Evolutionary conservation across 768 basidiomycete species (phyloP).

Genomic region (Coprinellus aureogranulatus): DNA sequence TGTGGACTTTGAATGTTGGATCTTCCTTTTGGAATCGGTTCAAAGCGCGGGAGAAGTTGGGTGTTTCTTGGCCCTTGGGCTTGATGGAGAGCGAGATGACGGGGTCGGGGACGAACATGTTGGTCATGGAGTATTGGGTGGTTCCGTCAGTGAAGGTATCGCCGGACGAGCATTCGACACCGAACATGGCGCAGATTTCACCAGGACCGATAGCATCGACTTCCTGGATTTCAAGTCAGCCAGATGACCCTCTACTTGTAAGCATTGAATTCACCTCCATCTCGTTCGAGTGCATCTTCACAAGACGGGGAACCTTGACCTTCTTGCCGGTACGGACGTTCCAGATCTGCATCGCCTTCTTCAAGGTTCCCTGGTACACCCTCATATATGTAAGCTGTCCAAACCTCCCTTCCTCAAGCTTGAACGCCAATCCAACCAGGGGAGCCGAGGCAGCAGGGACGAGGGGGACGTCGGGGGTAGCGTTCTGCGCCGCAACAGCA

Average conservation of each 20-base stretch:
- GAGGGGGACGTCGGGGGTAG: conserved; percentile 69
- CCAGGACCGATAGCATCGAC: conserved; percentile 92
- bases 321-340: conserved; percentile 95
- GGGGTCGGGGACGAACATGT: conserved; percentile 98
- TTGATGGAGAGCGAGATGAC: conserved; percentile 96
- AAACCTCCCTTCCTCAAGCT: conserved; percentile 95
- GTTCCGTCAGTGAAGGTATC: conserved; percentile 96
- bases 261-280: conserved; percentile 76
- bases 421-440: conserved; percentile 93
- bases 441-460: conserved; percentile 83
- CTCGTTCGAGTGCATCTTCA: conserved; percentile 97
- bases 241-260: not conserved
- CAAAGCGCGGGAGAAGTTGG: conserved; percentile 94
- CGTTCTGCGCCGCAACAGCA: conserved; percentile 12
- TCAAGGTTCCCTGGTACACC: conserved; percentile 93
- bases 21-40: conserved; percentile 99
- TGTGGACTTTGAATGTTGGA: conserved; percentile 96
- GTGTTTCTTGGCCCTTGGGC: conserved; percentile 87
- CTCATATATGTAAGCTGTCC: conserved; percentile 98
- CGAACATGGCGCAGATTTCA: conserved; percentile 99
- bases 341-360: conserved; percentile 79
- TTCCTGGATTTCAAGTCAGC: conserved; percentile 50
- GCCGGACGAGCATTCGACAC: conserved; percentile 95
- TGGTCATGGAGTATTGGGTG: conserved; percentile 91
- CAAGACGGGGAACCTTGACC: conserved; percentile 93